Evolutionary conservation across 2,329 filamentous ascomycete species (phyloP).

Genomic region (Drechslerella dactyloides): DNA sequence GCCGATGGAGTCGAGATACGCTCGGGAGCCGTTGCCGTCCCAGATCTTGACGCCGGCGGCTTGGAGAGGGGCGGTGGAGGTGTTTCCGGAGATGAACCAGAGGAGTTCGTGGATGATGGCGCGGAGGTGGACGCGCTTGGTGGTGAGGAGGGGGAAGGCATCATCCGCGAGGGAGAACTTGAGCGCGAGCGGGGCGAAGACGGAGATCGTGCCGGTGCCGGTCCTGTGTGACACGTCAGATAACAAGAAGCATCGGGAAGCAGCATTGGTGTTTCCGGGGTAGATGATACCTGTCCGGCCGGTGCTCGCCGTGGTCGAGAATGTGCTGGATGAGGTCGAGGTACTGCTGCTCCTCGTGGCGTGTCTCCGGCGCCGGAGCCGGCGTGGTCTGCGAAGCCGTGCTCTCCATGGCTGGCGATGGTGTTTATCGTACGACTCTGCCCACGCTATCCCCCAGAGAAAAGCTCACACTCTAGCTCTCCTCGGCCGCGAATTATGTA

Average conservation of each 20-base stretch:
- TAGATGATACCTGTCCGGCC: slow-evolving; percentile 77
- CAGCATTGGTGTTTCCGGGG: background rate
- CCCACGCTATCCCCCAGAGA: no score
- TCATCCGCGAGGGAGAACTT: slow-evolving; percentile 82
- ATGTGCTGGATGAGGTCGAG: slow-evolving; percentile 87
- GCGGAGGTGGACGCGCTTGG: slow-evolving; percentile 91
- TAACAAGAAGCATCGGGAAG: background rate
- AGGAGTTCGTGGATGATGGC: slow-evolving; percentile 91
- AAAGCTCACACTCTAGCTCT: no score
- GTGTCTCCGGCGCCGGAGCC: slow-evolving; percentile 9
- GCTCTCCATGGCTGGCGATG: slow-evolving; percentile 26
- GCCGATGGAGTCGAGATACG: slow-evolving; percentile 84
- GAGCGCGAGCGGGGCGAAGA: slow-evolving; percentile 85
- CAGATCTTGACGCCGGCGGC: slow-evolving; percentile 91
- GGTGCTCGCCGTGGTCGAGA: slow-evolving; percentile 79
- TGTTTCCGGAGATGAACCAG: slow-evolving; percentile 90
- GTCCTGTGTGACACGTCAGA: slow-evolving; percentile 65
- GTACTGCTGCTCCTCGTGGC: slow-evolving; percentile 92
- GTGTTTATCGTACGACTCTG: background rate
- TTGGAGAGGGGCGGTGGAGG: slow-evolving; percentile 77
- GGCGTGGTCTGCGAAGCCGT: slow-evolving; percentile 17
- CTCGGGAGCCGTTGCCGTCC: slow-evolving; percentile 94
- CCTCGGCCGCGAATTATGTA: no score
- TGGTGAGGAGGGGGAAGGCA: slow-evolving; percentile 90
- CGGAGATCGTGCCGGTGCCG: slow-evolving; percentile 86